Percentiles rank a stretch among this genome's conserved stretches.
phyloP scores from a whole-genome alignment of 2,329 filamentous ascomycete genomes.

The Massarina eburnea region DNA sequence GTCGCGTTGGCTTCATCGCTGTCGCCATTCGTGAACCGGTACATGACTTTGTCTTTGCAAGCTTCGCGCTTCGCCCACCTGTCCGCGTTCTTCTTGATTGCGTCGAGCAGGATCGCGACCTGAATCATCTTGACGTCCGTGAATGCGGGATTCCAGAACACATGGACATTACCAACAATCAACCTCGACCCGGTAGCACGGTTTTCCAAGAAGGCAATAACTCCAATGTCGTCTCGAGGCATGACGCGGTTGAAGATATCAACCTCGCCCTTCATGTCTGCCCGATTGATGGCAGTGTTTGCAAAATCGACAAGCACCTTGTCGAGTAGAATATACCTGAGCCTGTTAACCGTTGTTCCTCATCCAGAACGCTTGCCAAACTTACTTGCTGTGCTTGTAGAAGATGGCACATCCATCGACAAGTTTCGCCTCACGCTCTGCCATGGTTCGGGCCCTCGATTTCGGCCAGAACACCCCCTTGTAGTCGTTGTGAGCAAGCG shows the following conservation, averaged over 20 bases:
- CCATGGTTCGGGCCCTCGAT: slow-evolving; percentile 87
- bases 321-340: slow-evolving; percentile 78
- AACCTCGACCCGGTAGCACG: slow-evolving; percentile 84
- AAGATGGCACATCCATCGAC: slow-evolving; percentile 98
- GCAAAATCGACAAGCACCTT: slow-evolving; percentile 94
- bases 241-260: slow-evolving; percentile 98
- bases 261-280: slow-evolving; percentile 95
- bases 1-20: slow-evolving; percentile 51
- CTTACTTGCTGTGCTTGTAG: slow-evolving; percentile 83
- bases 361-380: slow-evolving; percentile 5
- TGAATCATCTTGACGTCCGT: slow-evolving; percentile 97
- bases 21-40: slow-evolving; percentile 51
- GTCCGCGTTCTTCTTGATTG: slow-evolving; percentile 82
- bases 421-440: slow-evolving; percentile 80
- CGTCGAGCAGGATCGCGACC: slow-evolving; percentile 92
- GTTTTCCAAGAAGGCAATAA: slow-evolving; percentile 91
- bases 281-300: slow-evolving; percentile 86
- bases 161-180: slow-evolving; percentile 90
- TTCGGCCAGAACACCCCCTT: slow-evolving; percentile 93
- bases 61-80: slow-evolving; percentile 79
- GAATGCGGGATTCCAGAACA: slow-evolving; percentile 90
- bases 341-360: slow-evolving; percentile 10
- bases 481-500: slow-evolving; percentile 84
- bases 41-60: slow-evolving; percentile 73
- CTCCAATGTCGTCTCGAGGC: slow-evolving; percentile 96